These are phyloP conservation scores for Suillus discolor DNA, from an alignment of 768 basidiomycete genomes.

Conservation along the genomic window DNA sequence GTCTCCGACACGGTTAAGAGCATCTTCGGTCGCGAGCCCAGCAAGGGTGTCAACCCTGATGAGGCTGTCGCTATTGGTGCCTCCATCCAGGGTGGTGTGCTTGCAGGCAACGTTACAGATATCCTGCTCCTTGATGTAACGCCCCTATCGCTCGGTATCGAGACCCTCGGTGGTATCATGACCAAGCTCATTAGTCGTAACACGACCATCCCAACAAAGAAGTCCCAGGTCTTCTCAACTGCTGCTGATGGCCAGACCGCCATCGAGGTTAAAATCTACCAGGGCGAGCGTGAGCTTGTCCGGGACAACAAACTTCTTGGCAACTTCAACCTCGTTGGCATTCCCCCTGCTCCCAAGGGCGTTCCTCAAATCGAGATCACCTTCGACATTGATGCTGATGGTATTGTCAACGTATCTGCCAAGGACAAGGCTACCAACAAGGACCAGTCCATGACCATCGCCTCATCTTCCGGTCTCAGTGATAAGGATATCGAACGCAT, in stretches of 20 bases:
- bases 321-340: constrained; percentile 99
- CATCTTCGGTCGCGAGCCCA: constrained; percentile 94
- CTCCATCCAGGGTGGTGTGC: constrained; percentile 96
- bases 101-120: constrained; percentile 95
- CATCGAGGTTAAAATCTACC: constrained; percentile 99
- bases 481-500: constrained; percentile 98
- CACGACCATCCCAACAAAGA: constrained; percentile 99
- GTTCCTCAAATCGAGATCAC: constrained; percentile 82
- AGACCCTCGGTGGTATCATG: constrained; percentile 99
- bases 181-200: constrained; percentile 98
- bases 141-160: constrained; percentile 93
- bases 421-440: constrained; percentile 92
- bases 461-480: constrained; percentile 93
- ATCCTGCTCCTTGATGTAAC: constrained; percentile 94
- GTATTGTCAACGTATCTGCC: constrained; percentile 96
- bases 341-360: constrained; percentile 81
- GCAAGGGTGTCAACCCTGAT: constrained; percentile 99
- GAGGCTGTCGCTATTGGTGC: constrained; percentile 99
- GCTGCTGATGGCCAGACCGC: constrained; percentile 99
- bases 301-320: constrained; percentile 98
- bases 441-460: constrained; percentile 96
- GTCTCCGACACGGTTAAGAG: constrained; percentile 86
- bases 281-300: constrained; percentile 98
- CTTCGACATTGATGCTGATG: constrained; percentile 98
- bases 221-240: constrained; percentile 98